Conservation (phyloP, 495 filamentous ascomycete genomes). For the Cenococcum geophilum region DNA sequence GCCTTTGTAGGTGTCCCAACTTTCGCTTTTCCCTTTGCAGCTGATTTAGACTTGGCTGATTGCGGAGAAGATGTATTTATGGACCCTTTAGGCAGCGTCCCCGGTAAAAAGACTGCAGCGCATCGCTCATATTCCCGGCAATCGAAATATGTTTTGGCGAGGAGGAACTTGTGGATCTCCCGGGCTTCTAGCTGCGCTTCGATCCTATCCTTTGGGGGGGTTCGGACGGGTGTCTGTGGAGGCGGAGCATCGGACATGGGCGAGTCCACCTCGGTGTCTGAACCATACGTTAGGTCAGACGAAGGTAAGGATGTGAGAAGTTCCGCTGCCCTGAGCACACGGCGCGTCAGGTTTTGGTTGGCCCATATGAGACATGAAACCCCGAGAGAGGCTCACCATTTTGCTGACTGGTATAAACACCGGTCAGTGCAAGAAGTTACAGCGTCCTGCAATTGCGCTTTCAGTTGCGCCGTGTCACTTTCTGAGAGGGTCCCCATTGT, state of each 20-base stretch:
- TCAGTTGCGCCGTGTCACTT: constrained; percentile 42
- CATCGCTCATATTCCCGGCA: constrained; percentile 94
- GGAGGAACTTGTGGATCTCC: constrained; percentile 75
- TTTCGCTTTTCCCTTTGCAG: constrained; percentile 52
- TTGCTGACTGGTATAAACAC: constrained; percentile 92
- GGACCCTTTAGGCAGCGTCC: constrained; percentile 58
- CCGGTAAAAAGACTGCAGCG: constrained; percentile 79
- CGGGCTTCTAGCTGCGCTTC: constrained; percentile 74
- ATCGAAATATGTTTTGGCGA: constrained; percentile 94
- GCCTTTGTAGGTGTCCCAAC: constrained; percentile 30
- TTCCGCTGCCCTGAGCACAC: constrained; percentile 73
- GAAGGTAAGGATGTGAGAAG: constrained; percentile 71
- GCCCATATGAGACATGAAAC: neutral
- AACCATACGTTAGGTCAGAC: constrained; percentile 38
- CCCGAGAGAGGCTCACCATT: constrained; percentile 60
- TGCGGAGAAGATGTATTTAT: constrained; percentile 43
- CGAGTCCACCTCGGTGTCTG: constrained; percentile 54
- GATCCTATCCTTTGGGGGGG: constrained; percentile 46
- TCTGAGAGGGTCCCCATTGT: constrained; percentile 33
- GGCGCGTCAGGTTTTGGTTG: constrained; percentile 10
- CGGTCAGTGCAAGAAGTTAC: constrained; percentile 87
- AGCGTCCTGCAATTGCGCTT: constrained; percentile 69
- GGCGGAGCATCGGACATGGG: constrained; percentile 49
- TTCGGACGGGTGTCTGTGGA: constrained; percentile 18
- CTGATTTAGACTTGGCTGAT: constrained; percentile 38